phyloP scores from a whole-genome alignment of 495 filamentous ascomycete genomes.

The Penicillium verhagenii region DNA sequence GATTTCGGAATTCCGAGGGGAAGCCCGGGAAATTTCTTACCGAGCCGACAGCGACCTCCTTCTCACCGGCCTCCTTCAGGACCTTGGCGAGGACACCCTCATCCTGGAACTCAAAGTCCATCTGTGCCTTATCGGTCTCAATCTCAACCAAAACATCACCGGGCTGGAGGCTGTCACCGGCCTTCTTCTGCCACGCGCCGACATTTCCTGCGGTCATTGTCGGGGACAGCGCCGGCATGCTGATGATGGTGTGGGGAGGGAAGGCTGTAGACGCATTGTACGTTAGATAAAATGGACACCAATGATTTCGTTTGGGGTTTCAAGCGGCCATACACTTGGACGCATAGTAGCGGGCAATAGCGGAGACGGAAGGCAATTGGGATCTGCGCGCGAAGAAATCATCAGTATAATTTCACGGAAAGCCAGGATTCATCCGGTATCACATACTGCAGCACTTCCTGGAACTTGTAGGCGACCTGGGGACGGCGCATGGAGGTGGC shows the following conservation, averaged over 20 bases:
- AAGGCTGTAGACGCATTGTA: slow-evolving; percentile 55
- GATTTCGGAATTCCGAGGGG: slow-evolving; percentile 15
- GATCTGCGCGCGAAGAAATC: slow-evolving; percentile 25
- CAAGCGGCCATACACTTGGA: slow-evolving; percentile 63
- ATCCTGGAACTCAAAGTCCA: slow-evolving; percentile 99
- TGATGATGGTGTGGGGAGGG: slow-evolving; percentile 90
- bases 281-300: slow-evolving; percentile 1
- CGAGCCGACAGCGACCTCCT: slow-evolving; percentile 92
- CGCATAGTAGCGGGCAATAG: slow-evolving; percentile 71
- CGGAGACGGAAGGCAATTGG: slow-evolving; percentile 55
- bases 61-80: slow-evolving; percentile 87
- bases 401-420: slow-evolving; percentile 20
- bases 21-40: slow-evolving; percentile 56
- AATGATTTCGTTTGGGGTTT: slow-evolving; percentile 3
- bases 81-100: slow-evolving; percentile 96
- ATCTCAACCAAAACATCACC: slow-evolving; percentile 99
- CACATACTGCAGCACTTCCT: slow-evolving; percentile 44
- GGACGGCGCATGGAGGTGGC: slow-evolving; percentile 43
- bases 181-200: slow-evolving; percentile 96
- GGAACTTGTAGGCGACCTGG: slow-evolving; percentile 44
- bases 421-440: neutral
- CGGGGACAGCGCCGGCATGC: slow-evolving; percentile 96
- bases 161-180: slow-evolving; percentile 80
- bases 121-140: slow-evolving; percentile 99
- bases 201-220: slow-evolving; percentile 98